Evolutionary conservation across 768 basidiomycete species (phyloP), one percentile per base, ranked within the genome.

Genomic region (Bullera alba): DNA sequence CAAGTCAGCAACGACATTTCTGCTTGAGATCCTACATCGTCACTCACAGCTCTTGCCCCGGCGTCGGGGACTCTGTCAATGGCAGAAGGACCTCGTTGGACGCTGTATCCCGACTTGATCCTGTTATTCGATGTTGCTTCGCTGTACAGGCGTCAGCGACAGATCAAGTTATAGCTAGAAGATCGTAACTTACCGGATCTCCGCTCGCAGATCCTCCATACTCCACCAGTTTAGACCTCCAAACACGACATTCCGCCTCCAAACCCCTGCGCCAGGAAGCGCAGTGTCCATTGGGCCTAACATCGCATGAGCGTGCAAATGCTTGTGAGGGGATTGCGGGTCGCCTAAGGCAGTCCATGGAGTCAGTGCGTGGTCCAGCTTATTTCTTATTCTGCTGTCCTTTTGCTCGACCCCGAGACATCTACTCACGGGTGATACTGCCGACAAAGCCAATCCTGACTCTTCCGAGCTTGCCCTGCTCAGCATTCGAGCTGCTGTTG

Each of bases 111-210:
- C 5, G 86, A 86, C 67, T 86, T 87, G 67, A 90, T 75, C 35
- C 86, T 82, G 72, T 90, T 88, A 65, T 88, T 90, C 14, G 85
- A 82, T 2, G 83, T 81, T 17, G 81, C 79, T 72, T 89, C 86
- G 42, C 87, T 88, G 35, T 23, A 37, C 5, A 16, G 3, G 15
- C 12, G n/a, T 48, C 25, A 42, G 35, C 10, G 32, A 35, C 32
- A 35, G 32, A n/a, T n/a, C 8, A 7, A 47, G 41, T 17, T 34
- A 22, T 29, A 43, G 39, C 8, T 10, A 12, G 43, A 45, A 23
- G 43, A n/a, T 1, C 7, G 25, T 16, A 5, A 61, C 57, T n/a
- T 14, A 67, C 65, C 65, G 36, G 21, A 68, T 68, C 53, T 68
- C 66, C 8, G 66, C 66, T 2, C 60, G 46, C 15, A 68, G 53